Percentiles rank a stretch among this genome's conserved stretches.
These are phyloP conservation scores for Megacollybia platyphylla DNA, from an alignment of 1,284 basidiomycete species.

Conservation along the genomic window DNA sequence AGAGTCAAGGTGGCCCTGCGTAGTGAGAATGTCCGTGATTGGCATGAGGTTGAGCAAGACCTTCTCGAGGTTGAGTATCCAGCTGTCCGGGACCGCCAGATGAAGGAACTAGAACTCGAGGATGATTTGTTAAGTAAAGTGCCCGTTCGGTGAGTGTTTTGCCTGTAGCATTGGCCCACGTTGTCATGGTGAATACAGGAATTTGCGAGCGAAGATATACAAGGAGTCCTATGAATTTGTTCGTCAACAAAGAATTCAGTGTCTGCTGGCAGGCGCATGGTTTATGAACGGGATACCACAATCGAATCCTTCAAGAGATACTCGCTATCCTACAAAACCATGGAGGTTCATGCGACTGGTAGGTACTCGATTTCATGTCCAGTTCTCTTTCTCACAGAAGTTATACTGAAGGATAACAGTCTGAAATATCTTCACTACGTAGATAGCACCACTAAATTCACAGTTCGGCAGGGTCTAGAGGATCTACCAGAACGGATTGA, in stretches of 20 bases:
- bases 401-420: slow-evolving; percentile 49
- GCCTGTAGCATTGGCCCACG: slow-evolving; percentile 3
- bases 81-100: slow-evolving; percentile 81
- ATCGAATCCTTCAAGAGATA: slow-evolving; percentile 30
- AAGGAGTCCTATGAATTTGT: slow-evolving; percentile 92
- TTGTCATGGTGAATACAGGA: slow-evolving; percentile 30
- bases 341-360: slow-evolving; percentile 77
- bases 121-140: slow-evolving; percentile 81
- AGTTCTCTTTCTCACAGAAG: not conserved
- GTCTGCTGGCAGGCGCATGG: slow-evolving; percentile 84
- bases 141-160: slow-evolving; percentile 57
- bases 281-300: slow-evolving; percentile 65
- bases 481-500: slow-evolving; percentile 83
- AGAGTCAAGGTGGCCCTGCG: slow-evolving; percentile 72
- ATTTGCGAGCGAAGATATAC: slow-evolving; percentile 77
- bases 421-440: slow-evolving; percentile 74
- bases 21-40: slow-evolving; percentile 66
- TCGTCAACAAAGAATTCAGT: slow-evolving; percentile 81
- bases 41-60: slow-evolving; percentile 80
- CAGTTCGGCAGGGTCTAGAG: slow-evolving; percentile 70
- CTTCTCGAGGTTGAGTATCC: slow-evolving; percentile 83
- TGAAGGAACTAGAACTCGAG: slow-evolving; percentile 87
- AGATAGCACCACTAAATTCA: slow-evolving; percentile 67
- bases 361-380: slow-evolving; percentile 9
- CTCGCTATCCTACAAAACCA: slow-evolving; percentile 43